Conservation (phyloP, 495 filamentous ascomycete species). For the Daldinia concentrica region DNA sequence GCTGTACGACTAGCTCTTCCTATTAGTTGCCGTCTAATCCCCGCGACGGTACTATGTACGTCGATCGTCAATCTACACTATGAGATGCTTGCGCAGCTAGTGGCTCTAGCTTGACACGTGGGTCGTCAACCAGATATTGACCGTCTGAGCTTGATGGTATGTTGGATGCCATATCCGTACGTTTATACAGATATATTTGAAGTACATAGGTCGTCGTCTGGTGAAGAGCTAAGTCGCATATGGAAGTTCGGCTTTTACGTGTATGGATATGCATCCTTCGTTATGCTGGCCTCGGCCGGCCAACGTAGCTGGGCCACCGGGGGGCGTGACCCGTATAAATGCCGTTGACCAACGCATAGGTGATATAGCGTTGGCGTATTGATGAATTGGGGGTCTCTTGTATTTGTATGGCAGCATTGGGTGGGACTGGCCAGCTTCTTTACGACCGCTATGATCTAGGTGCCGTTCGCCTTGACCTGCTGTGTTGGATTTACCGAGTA, state of each 20-base stretch:
- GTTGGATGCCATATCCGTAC: background rate
- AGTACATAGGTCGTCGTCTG: slow-evolving; percentile 4
- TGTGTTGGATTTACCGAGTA: slow-evolving; percentile 4
- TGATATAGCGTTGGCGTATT: slow-evolving; percentile 2
- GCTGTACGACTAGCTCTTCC: background rate
- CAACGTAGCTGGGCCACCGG: slow-evolving; percentile 1
- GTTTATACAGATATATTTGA: slow-evolving; percentile 6
- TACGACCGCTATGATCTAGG: background rate
- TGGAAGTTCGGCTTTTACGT: slow-evolving; percentile 23
- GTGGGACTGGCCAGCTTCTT: slow-evolving; percentile 4
- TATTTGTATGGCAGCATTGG: background rate
- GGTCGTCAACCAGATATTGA: slow-evolving; percentile 7
- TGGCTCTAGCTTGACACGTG: slow-evolving; percentile 21
- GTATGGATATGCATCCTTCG: slow-evolving; percentile 25
- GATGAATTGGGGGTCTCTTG: slow-evolving; percentile 4
- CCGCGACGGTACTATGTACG: slow-evolving; percentile 6
- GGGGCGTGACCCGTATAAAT: slow-evolving; percentile 15
- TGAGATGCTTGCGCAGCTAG: slow-evolving; percentile 11
- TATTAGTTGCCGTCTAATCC: slow-evolving; percentile 6
- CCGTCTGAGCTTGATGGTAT: background rate
- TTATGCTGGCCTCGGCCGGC: slow-evolving; percentile 19
- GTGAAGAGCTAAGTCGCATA: slow-evolving; percentile 19
- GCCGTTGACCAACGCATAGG: slow-evolving; percentile 12
- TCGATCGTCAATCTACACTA: slow-evolving; percentile 2
- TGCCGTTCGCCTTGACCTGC: background rate